phyloP scores from a whole-genome alignment of 1,284 basidiomycete species.

The Ustilago cynodontis region DNA sequence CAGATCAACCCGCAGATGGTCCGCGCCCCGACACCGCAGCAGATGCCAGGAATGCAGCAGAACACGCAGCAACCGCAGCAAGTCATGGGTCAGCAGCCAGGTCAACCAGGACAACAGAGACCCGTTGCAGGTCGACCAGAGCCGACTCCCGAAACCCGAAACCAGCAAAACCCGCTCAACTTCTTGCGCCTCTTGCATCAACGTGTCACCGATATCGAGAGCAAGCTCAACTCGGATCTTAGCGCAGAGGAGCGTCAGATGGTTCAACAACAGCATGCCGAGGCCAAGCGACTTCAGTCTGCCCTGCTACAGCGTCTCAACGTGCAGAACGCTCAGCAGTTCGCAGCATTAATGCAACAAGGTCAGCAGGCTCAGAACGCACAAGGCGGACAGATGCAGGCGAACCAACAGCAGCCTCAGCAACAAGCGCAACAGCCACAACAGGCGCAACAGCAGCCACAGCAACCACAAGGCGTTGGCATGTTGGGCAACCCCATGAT shows the following conservation, averaged over 20 bases:
- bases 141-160: conserved; percentile 16
- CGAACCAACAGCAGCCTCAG: conserved; percentile 18
- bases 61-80: conserved; percentile 31
- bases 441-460: conserved; percentile 34
- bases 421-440: conserved; percentile 17
- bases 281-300: conserved; percentile 50
- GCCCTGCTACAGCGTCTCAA: conserved; percentile 52
- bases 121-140: conserved; percentile 30
- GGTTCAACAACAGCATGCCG: conserved; percentile 50
- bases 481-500: conserved; percentile 29
- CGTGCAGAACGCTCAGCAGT: conserved; percentile 44
- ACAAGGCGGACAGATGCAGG: conserved; percentile 24
- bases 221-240: conserved; percentile 51
- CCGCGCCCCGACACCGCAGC: conserved; percentile 25
- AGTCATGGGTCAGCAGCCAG: conserved; percentile 36
- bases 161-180: conserved; percentile 51
- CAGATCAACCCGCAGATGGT: conserved; percentile 36
- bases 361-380: conserved; percentile 28
- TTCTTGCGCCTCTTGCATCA: conserved; percentile 59
- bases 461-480: conserved; percentile 26
- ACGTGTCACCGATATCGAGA: conserved; percentile 56
- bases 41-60: conserved; percentile 26
- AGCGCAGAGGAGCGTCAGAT: conserved; percentile 50
- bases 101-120: conserved; percentile 33
- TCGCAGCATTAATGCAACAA: conserved; percentile 42